A percentile compares a stretch with the other conserved stretches of the same genome.
These are phyloP conservation scores for Hygrocybe coccinea DNA, from an alignment of 768 basidiomycete species.

Conservation along the genomic window DNA sequence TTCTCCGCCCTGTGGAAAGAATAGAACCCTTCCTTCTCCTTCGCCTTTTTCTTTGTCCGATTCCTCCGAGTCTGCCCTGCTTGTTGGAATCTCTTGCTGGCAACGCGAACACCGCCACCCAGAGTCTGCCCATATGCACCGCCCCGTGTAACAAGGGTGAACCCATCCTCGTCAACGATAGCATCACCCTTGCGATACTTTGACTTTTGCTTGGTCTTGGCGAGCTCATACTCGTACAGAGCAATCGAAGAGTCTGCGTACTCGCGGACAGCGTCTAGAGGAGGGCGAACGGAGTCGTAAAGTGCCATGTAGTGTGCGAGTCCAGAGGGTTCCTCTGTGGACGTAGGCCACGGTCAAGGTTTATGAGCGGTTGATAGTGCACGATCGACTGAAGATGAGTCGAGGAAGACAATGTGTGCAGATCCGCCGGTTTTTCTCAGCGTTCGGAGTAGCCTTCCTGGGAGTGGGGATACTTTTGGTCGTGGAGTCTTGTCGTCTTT, in stretches of 20 bases:
- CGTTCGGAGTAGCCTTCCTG: conserved; percentile 46
- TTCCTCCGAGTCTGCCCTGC: conserved; percentile 43
- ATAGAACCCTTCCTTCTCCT: conserved; percentile 78
- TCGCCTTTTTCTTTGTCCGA: conserved; percentile 48
- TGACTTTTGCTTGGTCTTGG: conserved; percentile 55
- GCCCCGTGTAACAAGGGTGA: conserved; percentile 89
- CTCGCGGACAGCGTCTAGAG: conserved; percentile 64
- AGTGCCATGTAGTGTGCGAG: conserved; percentile 64
- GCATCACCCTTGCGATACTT: conserved; percentile 80
- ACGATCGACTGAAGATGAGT: conserved; percentile 63
- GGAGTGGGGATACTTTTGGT: conserved; percentile 61
- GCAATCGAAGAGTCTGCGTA: conserved; percentile 79
- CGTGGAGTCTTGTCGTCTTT: conserved; percentile 22
- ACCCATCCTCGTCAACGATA: conserved; percentile 90
- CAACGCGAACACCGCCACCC: conserved; percentile 68
- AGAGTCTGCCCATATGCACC: conserved; percentile 86
- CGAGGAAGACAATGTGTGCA: conserved; percentile 70
- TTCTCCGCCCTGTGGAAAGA: conserved; percentile 88
- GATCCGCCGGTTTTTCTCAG: conserved; percentile 59
- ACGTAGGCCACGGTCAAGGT: conserved; percentile 58
- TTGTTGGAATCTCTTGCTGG: conserved; percentile 64
- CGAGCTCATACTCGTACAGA: conserved; percentile 68
- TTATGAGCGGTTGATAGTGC: conserved; percentile 54
- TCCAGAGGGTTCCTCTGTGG: conserved; percentile 58
- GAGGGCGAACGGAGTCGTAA: conserved; percentile 67